phyloP scores from a whole-genome alignment of 306 rosid species.

The Glycine tomentella region DNA sequence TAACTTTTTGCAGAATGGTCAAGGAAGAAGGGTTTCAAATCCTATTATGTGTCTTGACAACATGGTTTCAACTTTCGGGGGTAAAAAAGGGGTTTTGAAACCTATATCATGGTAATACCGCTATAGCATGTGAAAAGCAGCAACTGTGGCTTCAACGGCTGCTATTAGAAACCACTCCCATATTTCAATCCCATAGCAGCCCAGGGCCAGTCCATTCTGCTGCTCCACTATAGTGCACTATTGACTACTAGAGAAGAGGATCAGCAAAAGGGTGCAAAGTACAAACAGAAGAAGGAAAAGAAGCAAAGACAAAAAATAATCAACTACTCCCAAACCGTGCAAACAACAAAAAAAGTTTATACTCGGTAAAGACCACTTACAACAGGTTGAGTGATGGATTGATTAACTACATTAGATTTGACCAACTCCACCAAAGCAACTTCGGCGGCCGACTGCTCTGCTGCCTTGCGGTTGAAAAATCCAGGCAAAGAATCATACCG shows the following conservation, averaged over 20 bases:
- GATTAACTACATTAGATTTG: constrained; percentile 65
- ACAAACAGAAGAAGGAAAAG: no score
- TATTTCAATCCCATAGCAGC: no score
- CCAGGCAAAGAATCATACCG: constrained; percentile 80
- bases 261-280: no score
- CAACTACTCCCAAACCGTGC: not conserved
- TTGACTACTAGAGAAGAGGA: no score
- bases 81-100: not conserved
- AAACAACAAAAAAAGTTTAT: constrained; percentile 25
- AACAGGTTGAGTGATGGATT: constrained; percentile 71
- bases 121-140: not conserved
- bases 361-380: constrained; percentile 61
- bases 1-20: not conserved
- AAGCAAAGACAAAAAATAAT: constrained; percentile 29
- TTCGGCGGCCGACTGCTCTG: constrained; percentile 97
- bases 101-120: not conserved
- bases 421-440: constrained; percentile 83
- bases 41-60: not conserved
- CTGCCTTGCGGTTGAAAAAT: constrained; percentile 83
- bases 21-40: not conserved
- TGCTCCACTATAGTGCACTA: no score
- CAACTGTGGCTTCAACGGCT: not conserved
- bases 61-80: not conserved
- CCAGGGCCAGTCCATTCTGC: no score
- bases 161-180: not conserved